Evolutionary conservation across 1,284 basidiomycete genomes (phyloP), one percentile per base, ranked within the genome.

Genomic region (Tranzscheliella williamsii): DNA sequence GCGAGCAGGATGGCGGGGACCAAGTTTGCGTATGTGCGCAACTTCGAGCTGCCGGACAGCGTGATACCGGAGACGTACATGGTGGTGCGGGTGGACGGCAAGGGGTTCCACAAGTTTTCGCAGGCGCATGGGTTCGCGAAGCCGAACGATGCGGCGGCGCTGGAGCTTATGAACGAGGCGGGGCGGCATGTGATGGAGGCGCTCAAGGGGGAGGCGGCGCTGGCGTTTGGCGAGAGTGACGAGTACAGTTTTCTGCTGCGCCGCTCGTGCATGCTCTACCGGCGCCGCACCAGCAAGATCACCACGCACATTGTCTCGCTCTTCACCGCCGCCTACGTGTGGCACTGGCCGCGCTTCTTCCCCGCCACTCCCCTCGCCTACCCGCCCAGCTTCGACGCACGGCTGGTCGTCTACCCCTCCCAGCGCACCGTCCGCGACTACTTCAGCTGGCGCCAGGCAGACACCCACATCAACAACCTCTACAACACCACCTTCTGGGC

Each of bases 1-100:
- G n/a, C n/a, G n/a, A n/a, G n/a, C n/a, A n/a, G n/a, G n/a, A 94
- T 98, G 95, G 92, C 94, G 18, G 90, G 90, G 61, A 89, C 90
- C 11, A 87, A 85, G 70, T 98, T 87, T 71, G 87, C 88, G 39
- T 96, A 98, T 78, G 94, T 97, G 21, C 85, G 87, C 58, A 84
- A 84, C 39, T 97, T 89, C 75, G 94, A 99, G 79, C 84, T 91
- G 0, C 87, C 90, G 1, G 94, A 99, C 78, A 81, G 84, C 0
- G 82, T 95, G 7, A 80, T 97, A 3, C 93, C 90, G 0, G 86
- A 85, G 12, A 90, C 89, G 7, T 94, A 86, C 79, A 84, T 95
- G 66, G 82, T 97, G 27, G 84, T 93, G 42, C 85, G 94, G 4
- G 80, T 99, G 34, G 94, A 99, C 73, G 94, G 94, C 1, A 90